These are phyloP conservation scores for Fusarium sp. DNA, from an alignment of 2,329 filamentous ascomycete genomes.

Conservation along the genomic window DNA sequence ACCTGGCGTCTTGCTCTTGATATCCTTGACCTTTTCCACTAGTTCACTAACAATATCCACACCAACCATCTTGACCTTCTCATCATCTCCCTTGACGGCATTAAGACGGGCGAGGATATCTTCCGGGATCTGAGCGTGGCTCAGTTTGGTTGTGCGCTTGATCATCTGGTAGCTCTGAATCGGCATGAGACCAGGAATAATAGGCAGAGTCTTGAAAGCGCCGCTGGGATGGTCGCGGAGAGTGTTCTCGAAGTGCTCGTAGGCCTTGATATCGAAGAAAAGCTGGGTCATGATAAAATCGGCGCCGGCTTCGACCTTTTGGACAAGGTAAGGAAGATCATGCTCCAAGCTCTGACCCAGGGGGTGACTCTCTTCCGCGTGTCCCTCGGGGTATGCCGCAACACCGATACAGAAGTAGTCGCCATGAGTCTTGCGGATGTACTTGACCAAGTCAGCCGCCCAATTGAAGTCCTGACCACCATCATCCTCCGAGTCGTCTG, in stretches of 20 bases:
- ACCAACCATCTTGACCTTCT: conserved; percentile 82
- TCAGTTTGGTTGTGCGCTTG: conserved; percentile 92
- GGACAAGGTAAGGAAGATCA: conserved; percentile 88
- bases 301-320: conserved; percentile 91
- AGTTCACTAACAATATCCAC: conserved; percentile 88
- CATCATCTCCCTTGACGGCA: conserved; percentile 81
- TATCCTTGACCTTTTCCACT: conserved; percentile 79
- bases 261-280: conserved; percentile 91
- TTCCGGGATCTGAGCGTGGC: conserved; percentile 84
- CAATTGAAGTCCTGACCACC: conserved; percentile 85
- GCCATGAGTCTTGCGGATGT: conserved; percentile 87
- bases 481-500: conserved; percentile 68
- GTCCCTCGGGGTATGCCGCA: conserved; percentile 94
- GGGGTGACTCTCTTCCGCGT: conserved; percentile 90
- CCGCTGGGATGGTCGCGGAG: conserved; percentile 86
- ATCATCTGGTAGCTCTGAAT: conserved; percentile 98
- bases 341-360: conserved; percentile 75
- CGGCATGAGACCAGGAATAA: conserved; percentile 96
- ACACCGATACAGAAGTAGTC: conserved; percentile 98
- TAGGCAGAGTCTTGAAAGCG: conserved; percentile 85
- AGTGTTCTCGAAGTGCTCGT: conserved; percentile 80
- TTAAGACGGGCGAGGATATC: conserved; percentile 78
- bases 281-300: conserved; percentile 99
- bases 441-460: conserved; percentile 88
- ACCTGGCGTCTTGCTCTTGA: conserved; percentile 67